These are phyloP conservation scores for Neonectria faginata DNA, from an alignment of 2,329 filamentous ascomycete species.

Conservation along the genomic window DNA sequence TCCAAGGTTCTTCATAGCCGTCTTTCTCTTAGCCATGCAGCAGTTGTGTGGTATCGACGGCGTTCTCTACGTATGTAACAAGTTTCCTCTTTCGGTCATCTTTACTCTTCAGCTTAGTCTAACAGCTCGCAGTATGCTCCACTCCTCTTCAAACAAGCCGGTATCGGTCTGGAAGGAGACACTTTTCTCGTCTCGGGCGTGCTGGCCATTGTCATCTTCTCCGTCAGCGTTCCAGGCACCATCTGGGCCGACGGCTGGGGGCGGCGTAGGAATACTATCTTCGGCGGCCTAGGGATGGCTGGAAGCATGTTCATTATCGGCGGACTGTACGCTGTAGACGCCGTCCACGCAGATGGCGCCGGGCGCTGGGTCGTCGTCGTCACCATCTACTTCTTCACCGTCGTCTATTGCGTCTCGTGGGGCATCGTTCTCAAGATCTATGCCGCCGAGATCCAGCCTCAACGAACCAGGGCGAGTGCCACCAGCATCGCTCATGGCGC, in stretches of 20 bases:
- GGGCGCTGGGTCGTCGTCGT: constrained; percentile 64
- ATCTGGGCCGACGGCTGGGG: too few species aligned
- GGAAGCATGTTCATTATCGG: constrained; percentile 66
- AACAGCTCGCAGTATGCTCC: too few species aligned
- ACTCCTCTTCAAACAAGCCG: too few species aligned
- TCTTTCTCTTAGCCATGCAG: too few species aligned
- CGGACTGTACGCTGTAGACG: constrained; percentile 60
- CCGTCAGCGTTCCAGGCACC: too few species aligned
- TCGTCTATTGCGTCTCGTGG: constrained; percentile 63
- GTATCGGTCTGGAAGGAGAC: too few species aligned
- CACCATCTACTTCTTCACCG: constrained; percentile 61
- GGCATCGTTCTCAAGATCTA: constrained; percentile 68
- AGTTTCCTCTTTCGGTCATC: constrained; percentile 59
- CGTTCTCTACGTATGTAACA: constrained; percentile 41
- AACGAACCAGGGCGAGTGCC: constrained; percentile 64
- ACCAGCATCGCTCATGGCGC: constrained; percentile 60
- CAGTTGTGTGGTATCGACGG: too few species aligned
- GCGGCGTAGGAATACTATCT: too few species aligned
- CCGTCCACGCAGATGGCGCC: constrained; percentile 54
- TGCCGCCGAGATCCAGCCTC: constrained; percentile 68
- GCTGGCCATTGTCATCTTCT: too few species aligned
- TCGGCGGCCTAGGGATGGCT: constrained; percentile 63
- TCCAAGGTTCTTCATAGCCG: too few species aligned
- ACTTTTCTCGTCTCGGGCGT: too few species aligned
- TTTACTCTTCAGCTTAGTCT: too few species aligned